Evolutionary conservation across 768 basidiomycete genomes (phyloP), one percentile per base, ranked within the genome.

Genomic region (Pleurotus ostreatus): DNA sequence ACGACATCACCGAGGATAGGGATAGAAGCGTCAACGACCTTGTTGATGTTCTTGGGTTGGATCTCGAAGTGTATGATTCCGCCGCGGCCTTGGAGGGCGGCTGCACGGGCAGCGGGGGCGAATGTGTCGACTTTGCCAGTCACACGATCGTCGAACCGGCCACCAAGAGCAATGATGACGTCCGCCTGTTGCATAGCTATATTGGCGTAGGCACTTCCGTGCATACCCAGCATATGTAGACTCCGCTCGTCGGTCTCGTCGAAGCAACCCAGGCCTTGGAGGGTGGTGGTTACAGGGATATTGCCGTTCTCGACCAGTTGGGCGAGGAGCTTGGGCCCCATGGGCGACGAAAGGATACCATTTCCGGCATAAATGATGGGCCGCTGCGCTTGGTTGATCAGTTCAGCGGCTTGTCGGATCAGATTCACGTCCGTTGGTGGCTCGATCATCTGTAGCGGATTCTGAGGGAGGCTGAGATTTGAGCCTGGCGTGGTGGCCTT

Each of bases 51-150:
- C 81, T 99, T 98, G 46, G 97, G 93, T 76, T 86, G 85, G 62
- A 98, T 95, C 77, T 99, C 97, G 66, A 99, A 98, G 76, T 99
- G 97, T 67, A 99, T 97, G 75, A 99, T 95, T 34, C 97, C 97
- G 9, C 97, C 97, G 1, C 85, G 83, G 45, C 95, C 92, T 62
- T 86, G 80, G 0, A 80, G 74, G 1, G 95, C 94, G 5, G 97
- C 97, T 5, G 87, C 87, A 47, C 79, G 79, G 0, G 97, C 96
- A 11, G 86, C 90, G 25, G 97, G 97, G 0, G 95, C 97, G 64
- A 98, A 99, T 1, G 83, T 76, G 63, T 86, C 84, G 57, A 98
- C 69, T 69, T 88, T 96, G 54, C 94, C 93, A 2, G 95, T 98
- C 6, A 98, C 94, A 67, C 96, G 95, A 72, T 99, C 97, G 66